Percentiles rank a stretch among this genome's conserved stretches.
Evolutionary conservation across 257 asterid genomes (phyloP).

Genomic region (Solanum medicagineum): DNA sequence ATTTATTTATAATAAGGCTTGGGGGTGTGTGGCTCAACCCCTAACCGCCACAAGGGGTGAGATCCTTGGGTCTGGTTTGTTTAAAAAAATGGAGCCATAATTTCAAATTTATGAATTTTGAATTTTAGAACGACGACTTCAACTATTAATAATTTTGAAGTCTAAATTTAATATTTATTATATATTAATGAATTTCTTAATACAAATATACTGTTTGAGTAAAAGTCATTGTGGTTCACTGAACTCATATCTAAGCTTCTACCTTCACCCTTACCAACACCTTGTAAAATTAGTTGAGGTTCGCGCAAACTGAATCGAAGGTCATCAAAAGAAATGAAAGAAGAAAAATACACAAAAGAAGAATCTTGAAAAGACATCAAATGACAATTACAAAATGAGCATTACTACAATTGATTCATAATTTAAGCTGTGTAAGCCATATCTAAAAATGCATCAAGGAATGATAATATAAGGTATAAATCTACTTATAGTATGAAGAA

Average conservation of each 20-base stretch:
- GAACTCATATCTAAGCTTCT: neutral
- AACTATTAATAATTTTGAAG: too few relatives aligned
- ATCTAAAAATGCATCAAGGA: neutral
- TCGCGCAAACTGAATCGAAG: rapidly evolving
- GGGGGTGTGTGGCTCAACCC: too few relatives aligned
- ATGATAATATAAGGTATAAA: neutral
- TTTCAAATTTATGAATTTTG: too few relatives aligned
- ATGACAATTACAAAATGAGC: neutral
- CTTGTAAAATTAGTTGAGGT: neutral
- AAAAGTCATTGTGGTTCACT: too few relatives aligned
- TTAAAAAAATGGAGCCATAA: too few relatives aligned
- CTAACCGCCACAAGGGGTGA: too few relatives aligned
- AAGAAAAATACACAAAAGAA: neutral
- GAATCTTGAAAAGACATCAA: neutral
- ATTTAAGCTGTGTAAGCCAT: neutral
- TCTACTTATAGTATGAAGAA: neutral
- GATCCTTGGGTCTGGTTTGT: too few relatives aligned
- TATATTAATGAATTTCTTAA: neutral
- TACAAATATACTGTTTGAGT: neutral
- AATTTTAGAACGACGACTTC: too few relatives aligned
- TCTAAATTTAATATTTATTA: too few relatives aligned
- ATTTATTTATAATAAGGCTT: too few relatives aligned
- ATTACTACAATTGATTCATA: neutral
- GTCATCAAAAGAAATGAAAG: neutral
- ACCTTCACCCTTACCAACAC: neutral